Evolutionary conservation across 352 stramenopile species (phyloP).

Genomic region (Aphanomyces stellatus): DNA sequence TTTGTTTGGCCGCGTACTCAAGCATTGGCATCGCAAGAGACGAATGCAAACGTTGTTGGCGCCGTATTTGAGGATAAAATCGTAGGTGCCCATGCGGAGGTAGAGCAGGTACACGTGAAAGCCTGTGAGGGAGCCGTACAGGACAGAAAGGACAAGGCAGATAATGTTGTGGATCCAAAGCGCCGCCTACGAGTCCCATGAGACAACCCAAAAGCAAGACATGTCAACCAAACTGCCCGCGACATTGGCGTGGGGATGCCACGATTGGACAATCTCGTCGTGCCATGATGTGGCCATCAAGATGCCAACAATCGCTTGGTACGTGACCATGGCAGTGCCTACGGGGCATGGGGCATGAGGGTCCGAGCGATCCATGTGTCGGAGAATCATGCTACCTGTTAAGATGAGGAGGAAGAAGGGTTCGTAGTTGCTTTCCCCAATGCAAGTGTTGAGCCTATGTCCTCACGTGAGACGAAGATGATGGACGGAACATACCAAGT

Average conservation of each 20-base stretch:
- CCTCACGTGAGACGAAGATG: background rate
- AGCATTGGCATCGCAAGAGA: conserved; percentile 33
- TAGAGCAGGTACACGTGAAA: conserved; percentile 75
- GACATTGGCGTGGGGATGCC: conserved; percentile 32
- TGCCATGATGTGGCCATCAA: conserved; percentile 72
- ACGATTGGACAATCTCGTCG: conserved; percentile 30
- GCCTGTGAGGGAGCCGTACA: conserved; percentile 55
- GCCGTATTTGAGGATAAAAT: conserved; percentile 76
- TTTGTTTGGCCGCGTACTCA: background rate
- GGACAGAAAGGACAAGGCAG: conserved; percentile 47
- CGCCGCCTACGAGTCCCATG: conserved; percentile 27
- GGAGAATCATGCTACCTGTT: background rate
- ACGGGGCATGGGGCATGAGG: background rate
- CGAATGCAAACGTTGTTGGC: conserved; percentile 59
- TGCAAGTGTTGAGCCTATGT: conserved; percentile 69
- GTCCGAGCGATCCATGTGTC: too few species aligned
- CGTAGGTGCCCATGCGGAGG: conserved; percentile 66
- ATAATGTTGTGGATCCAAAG: conserved; percentile 71
- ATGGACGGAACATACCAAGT: conserved; percentile 32
- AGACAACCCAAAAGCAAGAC: background rate
- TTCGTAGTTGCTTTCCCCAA: conserved; percentile 76
- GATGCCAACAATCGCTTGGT: conserved; percentile 60
- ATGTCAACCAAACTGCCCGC: conserved; percentile 17
- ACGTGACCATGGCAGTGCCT: conserved; percentile 13
- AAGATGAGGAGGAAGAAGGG: conserved; percentile 72